Percentiles rank a stretch among this genome's conserved stretches.
phyloP scores from a whole-genome alignment of 805 yeast genomes.

The Wickerhamomyces pijperi region DNA sequence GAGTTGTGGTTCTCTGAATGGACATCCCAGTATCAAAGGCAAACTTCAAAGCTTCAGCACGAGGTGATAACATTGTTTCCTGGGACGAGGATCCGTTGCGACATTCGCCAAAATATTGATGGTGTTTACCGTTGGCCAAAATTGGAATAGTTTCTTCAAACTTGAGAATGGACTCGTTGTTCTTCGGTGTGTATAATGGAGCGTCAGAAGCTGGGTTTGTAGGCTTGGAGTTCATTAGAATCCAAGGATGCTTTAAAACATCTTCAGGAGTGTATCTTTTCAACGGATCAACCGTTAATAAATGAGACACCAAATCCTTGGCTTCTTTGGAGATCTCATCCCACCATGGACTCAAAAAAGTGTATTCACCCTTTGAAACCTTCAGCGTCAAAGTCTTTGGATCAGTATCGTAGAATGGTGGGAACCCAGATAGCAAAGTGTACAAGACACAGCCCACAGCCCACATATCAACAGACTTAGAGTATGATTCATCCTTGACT shows the following conservation, averaged over 20 bases:
- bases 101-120: constrained; percentile 1
- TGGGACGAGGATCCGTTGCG: constrained; percentile 1
- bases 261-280: constrained; percentile 70
- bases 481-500: constrained; percentile 84
- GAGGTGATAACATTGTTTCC: constrained; percentile 40
- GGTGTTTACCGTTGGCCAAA: background rate
- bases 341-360: constrained; percentile 79
- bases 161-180: constrained; percentile 10
- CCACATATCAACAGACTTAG: constrained; percentile 97
- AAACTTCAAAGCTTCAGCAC: constrained; percentile 73
- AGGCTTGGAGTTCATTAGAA: constrained; percentile 33
- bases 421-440: constrained; percentile 91
- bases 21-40: constrained; percentile 82
- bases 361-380: constrained; percentile 61
- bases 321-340: constrained; percentile 84
- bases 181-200: constrained; percentile 14
- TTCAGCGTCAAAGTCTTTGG: constrained; percentile 72
- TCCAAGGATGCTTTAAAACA: constrained; percentile 73
- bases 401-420: constrained; percentile 75
- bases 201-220: constrained; percentile 40
- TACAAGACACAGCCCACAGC: constrained; percentile 94
- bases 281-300: constrained; percentile 75
- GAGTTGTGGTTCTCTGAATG: constrained; percentile 46
- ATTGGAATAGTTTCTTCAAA: constrained; percentile 19
- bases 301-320: constrained; percentile 65